Evolutionary conservation across 2,329 filamentous ascomycete genomes (phyloP).

Genomic region (Amesomyces nigricolor): DNA sequence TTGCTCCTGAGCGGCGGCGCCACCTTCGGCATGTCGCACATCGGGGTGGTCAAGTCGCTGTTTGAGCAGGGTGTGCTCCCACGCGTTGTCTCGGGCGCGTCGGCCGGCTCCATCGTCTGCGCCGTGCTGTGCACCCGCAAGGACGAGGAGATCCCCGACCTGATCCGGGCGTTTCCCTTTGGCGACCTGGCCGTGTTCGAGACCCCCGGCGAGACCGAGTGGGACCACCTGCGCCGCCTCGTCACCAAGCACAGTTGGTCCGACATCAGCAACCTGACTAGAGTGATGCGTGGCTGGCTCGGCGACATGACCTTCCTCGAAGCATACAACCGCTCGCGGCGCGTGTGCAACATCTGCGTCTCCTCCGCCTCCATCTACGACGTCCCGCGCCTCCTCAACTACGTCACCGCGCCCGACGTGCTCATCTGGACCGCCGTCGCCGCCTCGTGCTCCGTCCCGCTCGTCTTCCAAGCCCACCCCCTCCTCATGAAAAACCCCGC

Average conservation of each 20-base stretch:
- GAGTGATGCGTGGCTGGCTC: conserved; percentile 74
- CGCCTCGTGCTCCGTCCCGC: conserved; percentile 88
- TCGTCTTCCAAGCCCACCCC: conserved; percentile 74
- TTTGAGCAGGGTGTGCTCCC: conserved; percentile 71
- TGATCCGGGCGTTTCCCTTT: conserved; percentile 66
- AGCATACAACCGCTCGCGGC: conserved; percentile 87
- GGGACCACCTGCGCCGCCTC: conserved; percentile 65
- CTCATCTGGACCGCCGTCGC: conserved; percentile 95
- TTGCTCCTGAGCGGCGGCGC: conserved; percentile 79
- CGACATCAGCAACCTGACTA: conserved; percentile 73
- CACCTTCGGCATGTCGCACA: conserved; percentile 88
- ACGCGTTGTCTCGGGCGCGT: conserved; percentile 81
- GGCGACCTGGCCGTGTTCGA: conserved; percentile 81
- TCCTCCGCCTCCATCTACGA: conserved; percentile 85
- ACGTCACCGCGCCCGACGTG: conserved; percentile 88
- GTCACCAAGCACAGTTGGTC: conserved; percentile 79
- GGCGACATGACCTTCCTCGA: conserved; percentile 94
- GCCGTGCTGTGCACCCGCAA: conserved; percentile 72
- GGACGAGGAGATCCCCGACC: conserved; percentile 67
- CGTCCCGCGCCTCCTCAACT: conserved; percentile 80
- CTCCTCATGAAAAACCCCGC: conserved; percentile 78
- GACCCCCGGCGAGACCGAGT: conserved; percentile 42
- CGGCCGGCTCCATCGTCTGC: conserved; percentile 80
- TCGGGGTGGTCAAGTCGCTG: conserved; percentile 78
- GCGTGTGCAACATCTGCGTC: conserved; percentile 90